Evolutionary conservation across 306 rosid species (phyloP).

Genomic region (Begonia fuchsioides): DNA sequence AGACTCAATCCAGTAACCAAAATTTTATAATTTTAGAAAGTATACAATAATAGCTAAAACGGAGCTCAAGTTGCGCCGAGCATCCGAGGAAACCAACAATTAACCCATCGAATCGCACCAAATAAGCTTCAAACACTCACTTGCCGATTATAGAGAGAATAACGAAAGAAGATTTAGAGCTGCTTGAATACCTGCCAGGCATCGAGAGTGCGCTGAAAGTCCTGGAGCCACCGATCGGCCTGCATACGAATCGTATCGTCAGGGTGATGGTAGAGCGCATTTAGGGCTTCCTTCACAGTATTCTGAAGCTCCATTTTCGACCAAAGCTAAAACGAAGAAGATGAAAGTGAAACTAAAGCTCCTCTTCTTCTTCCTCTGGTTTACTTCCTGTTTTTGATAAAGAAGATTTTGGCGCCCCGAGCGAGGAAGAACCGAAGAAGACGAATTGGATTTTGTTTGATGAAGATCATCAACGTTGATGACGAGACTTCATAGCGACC

Average conservation of each 20-base stretch:
- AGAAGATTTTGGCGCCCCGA: conserved; percentile 66
- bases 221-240: conserved; percentile 98
- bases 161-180: not conserved
- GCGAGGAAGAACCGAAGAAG: conserved; percentile 12
- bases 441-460: conserved; percentile 15
- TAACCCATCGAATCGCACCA: not conserved
- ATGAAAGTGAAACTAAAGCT: conserved; percentile 8
- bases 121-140: not conserved
- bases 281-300: conserved; percentile 94
- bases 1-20: too few species aligned
- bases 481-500: conserved; percentile 8
- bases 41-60: too few species aligned
- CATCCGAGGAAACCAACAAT: too few species aligned
- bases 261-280: conserved; percentile 96
- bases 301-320: conserved; percentile 90
- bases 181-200: conserved; percentile 82
- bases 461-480: not conserved
- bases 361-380: conserved; percentile 7
- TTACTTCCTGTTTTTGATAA: conserved; percentile 9
- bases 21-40: too few species aligned
- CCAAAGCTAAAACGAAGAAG: not conserved
- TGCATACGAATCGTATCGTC: conserved; percentile 74
- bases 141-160: not conserved
- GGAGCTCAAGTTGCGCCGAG: too few species aligned
- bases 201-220: conserved; percentile 88